Conservation (phyloP, 164 flowering plant genomes). For the Brasenia schreberi region DNA sequence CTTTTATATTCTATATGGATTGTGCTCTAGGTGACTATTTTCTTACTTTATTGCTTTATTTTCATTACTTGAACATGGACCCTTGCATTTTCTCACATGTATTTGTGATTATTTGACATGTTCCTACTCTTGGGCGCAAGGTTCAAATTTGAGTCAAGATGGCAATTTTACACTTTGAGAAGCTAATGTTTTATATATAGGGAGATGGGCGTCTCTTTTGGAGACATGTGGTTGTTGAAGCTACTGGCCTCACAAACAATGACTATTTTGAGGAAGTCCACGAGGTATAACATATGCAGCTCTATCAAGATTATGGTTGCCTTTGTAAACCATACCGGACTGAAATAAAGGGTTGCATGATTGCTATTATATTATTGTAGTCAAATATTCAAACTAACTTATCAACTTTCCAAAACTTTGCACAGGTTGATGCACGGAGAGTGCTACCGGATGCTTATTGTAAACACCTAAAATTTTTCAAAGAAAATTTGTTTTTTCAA, state of each 20-base stretch:
- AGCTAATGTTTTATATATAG: constrained; percentile 15
- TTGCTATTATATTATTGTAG: neutral
- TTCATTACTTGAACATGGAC: too few species aligned
- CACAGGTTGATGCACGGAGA: constrained; percentile 76
- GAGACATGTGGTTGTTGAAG: constrained; percentile 89
- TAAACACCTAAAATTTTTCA: too few species aligned
- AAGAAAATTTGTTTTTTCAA: too few species aligned
- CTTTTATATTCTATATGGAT: too few species aligned
- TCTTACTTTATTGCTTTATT: too few species aligned
- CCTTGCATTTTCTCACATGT: too few species aligned
- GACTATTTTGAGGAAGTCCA: constrained; percentile 94
- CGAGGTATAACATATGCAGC: constrained; percentile 32
- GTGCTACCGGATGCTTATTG: constrained; percentile 77
- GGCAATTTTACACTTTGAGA: neutral
- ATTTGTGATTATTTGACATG: too few species aligned
- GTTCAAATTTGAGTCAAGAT: too few species aligned
- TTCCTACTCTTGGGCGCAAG: too few species aligned
- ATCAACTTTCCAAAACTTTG: constrained; percentile 48
- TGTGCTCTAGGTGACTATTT: too few species aligned
- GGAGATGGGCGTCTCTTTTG: constrained; percentile 95
- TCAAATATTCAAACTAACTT: constrained; percentile 2
- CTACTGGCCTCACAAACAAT: constrained; percentile 56
- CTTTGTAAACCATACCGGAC: neutral
- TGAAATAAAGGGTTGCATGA: neutral
- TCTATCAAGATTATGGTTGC: neutral